These are phyloP conservation scores for Chlorella sp. DNA, from an alignment of 139 green algal species.

Conservation along the genomic window DNA sequence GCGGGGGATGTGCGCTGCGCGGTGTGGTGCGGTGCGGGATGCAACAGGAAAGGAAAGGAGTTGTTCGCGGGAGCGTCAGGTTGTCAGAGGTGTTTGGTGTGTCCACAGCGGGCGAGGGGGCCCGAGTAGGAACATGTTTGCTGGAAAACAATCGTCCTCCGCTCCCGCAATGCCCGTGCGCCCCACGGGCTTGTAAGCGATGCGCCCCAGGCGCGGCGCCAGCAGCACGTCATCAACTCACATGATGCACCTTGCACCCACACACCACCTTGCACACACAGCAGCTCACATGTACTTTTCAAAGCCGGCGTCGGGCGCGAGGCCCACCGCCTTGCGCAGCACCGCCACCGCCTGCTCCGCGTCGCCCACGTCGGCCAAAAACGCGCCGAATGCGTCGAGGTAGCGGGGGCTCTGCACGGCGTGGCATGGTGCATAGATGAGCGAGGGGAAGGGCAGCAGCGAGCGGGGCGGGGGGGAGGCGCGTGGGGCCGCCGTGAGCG, in stretches of 20 bases:
- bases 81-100: slow-evolving; percentile 36
- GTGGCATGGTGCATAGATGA: background rate
- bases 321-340: slow-evolving; percentile 52
- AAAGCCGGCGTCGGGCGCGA: slow-evolving; percentile 68
- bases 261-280: background rate
- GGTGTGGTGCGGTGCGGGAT: background rate
- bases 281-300: slow-evolving; percentile 84
- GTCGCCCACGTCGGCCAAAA: slow-evolving; percentile 67
- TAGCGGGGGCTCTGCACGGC: slow-evolving; percentile 55
- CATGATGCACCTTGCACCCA: background rate
- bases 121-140: background rate
- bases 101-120: slow-evolving; percentile 4
- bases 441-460: background rate
- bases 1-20: background rate
- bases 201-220: background rate
- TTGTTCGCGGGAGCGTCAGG: slow-evolving; percentile 23
- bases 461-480: background rate
- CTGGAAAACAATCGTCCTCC: slow-evolving; percentile 27
- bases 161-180: too few relatives aligned
- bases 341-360: slow-evolving; percentile 60
- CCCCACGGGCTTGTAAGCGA: too few relatives aligned
- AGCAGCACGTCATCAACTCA: background rate
- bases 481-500: background rate
- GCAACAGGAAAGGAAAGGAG: background rate
- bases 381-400: slow-evolving; percentile 61